Percentiles rank a stretch among this genome's conserved stretches.
Evolutionary conservation across 805 yeast genomes (phyloP).

Genomic region (Candida loeiensis): DNA sequence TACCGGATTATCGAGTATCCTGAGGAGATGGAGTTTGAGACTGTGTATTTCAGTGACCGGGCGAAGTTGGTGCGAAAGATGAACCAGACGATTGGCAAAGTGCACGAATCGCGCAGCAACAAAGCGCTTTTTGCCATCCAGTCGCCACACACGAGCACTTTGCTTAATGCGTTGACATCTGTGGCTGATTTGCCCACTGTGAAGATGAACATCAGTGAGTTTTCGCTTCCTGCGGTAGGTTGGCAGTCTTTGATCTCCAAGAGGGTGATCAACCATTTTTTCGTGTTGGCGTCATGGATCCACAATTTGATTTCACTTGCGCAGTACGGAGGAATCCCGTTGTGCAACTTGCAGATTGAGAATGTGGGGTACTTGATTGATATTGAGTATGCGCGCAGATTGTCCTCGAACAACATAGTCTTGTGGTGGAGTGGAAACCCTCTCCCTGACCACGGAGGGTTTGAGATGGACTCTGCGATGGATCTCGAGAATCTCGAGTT

Average conservation of each 20-base stretch:
- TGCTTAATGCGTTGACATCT: conserved; percentile 45
- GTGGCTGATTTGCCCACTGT: conserved; percentile 60
- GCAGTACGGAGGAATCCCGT: conserved; percentile 73
- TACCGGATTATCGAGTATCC: conserved; percentile 52
- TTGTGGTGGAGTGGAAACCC: conserved; percentile 93
- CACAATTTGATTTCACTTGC: conserved; percentile 62
- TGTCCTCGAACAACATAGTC: conserved; percentile 61
- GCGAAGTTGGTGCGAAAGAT: conserved; percentile 56
- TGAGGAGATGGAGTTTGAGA: conserved; percentile 51
- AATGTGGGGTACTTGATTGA: conserved; percentile 79
- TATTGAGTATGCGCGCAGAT: conserved; percentile 76
- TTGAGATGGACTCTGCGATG: conserved; percentile 56
- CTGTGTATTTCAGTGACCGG: conserved; percentile 51
- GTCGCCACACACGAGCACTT: conserved; percentile 54
- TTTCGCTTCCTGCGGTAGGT: conserved; percentile 66
- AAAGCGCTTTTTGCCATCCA: conserved; percentile 67
- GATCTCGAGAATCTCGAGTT: conserved; percentile 61
- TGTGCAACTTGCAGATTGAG: conserved; percentile 80
- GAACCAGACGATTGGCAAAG: conserved; percentile 48
- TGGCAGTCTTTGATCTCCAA: conserved; percentile 74
- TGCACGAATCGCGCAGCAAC: conserved; percentile 60
- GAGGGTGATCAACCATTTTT: conserved; percentile 63
- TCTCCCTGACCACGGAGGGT: conserved; percentile 81
- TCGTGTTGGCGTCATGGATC: conserved; percentile 73
- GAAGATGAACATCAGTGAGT: conserved; percentile 54